Evolutionary conservation across 768 basidiomycete species (phyloP).

Genomic region (Suillus cothurnatus): DNA sequence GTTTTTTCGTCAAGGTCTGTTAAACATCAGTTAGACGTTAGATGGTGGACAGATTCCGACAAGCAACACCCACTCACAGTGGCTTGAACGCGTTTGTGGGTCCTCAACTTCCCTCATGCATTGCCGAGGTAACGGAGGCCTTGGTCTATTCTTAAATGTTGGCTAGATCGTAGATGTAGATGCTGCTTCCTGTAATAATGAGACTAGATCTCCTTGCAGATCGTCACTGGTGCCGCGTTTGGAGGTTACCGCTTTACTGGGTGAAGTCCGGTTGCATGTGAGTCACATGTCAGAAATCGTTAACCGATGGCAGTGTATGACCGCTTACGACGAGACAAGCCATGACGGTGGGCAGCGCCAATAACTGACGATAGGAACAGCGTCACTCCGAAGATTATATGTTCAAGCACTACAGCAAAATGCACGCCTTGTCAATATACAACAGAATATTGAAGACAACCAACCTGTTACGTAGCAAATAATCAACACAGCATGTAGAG

Average conservation of each 20-base stretch:
- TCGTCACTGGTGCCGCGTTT: background rate
- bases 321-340: background rate
- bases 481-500: no score
- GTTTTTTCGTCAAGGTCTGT: background rate
- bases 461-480: no score
- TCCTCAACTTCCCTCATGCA: background rate
- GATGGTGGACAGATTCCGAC: background rate
- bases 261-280: background rate
- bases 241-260: background rate
- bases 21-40: background rate
- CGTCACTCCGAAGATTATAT: no score
- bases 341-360: slow-evolving; percentile 65
- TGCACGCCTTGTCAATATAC: no score
- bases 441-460: no score
- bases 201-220: background rate
- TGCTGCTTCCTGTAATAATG: background rate
- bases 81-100: background rate
- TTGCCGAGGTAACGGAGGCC: background rate
- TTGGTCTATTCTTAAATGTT: background rate
- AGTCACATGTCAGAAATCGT: background rate
- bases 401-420: no score
- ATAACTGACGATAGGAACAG: slow-evolving; percentile 29
- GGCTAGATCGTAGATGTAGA: background rate
- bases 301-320: background rate
- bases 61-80: background rate